Base-by-base conservation (phyloP, 148 eudicot species). In the Chenopodium formosanum region DNA sequence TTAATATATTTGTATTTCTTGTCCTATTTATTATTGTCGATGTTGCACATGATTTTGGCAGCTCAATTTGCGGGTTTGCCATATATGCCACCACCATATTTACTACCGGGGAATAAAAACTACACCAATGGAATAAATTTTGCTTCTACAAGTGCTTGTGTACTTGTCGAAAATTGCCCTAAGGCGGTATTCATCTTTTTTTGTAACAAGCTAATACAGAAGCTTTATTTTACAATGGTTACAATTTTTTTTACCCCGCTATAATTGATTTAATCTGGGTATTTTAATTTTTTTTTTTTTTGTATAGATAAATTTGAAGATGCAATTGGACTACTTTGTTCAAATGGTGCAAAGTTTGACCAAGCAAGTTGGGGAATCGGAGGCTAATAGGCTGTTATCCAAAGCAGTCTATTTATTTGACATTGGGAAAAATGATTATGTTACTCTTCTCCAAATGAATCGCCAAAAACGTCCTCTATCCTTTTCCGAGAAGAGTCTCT, bases 361-460 rank as follows among this genome's bases (percentile, higher is more conserved):
- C 83, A n/a, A 60, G 27, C 76, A 81, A 75, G 47, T 71, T 1
- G 90, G 89, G 32, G 72, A 64, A 46, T 70, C 70, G 29, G 69
- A 82, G 67, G 70, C 87, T 1, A 78, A 71, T 75, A 86, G 37
- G 74, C 1, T 86, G 17, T 47, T 88, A 71, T 71, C 81, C 2
- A 82, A 74, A 58, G 88, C 88, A 22, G 87, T 88, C 0, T 80
- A 81, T 27, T 12, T 88, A 22, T 83, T 88, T 23, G 82, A 67
- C 78, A 76, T 88, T 4, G 89, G 90, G 0, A 81, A 79, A 17
- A 85, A 86, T 63, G 90, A 88, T 66, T 86, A 84, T 66, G 40
- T 67, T 29, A 74, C 44, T 70, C 84, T 85, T 19, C 60, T 81
- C 70, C 25, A 62, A 13, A 46, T 1, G 2, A 64, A 81, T 22